These are phyloP conservation scores for Fusarium sublunatum DNA, from an alignment of 2,329 filamentous ascomycete species.

Conservation along the genomic window DNA sequence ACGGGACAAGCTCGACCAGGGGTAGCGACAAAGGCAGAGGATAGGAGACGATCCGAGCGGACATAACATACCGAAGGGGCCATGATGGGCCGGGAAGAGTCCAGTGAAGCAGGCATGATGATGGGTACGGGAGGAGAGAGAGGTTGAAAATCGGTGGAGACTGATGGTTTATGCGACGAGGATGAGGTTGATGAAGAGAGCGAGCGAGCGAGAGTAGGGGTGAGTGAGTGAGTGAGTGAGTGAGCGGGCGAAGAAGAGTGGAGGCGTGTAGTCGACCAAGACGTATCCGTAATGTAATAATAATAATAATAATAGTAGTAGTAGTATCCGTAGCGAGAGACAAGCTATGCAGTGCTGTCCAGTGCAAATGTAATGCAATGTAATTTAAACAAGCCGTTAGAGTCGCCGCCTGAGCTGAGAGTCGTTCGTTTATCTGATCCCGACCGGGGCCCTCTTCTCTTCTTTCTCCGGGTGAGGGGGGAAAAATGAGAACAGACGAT, in stretches of 20 bases:
- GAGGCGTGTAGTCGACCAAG: not conserved
- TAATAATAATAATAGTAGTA: slow-evolving; percentile 22
- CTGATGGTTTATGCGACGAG: slow-evolving; percentile 19
- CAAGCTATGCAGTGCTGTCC: slow-evolving; percentile 1
- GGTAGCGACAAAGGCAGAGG: slow-evolving; percentile 9
- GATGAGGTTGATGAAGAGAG: slow-evolving; percentile 5
- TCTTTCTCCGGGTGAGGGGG: not conserved
- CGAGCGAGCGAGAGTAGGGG: not conserved
- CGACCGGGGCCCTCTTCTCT: not conserved
- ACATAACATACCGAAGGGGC: slow-evolving; percentile 67
- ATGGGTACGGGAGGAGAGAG: slow-evolving; percentile 22
- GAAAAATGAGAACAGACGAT: slow-evolving; percentile 2
- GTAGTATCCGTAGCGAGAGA: slow-evolving; percentile 10
- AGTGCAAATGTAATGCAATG: slow-evolving; percentile 11
- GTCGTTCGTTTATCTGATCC: not conserved
- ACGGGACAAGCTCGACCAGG: slow-evolving; percentile 22
- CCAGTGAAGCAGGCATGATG: slow-evolving; percentile 67
- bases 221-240: slow-evolving; percentile 1
- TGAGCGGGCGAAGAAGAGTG: slow-evolving; percentile 7
- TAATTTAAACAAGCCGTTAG: slow-evolving; percentile 12
- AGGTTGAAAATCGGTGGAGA: slow-evolving; percentile 7
- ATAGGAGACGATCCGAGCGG: slow-evolving; percentile 30
- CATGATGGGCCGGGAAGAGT: slow-evolving; percentile 72
- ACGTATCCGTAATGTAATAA: not conserved
- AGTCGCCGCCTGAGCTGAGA: not conserved